These are phyloP conservation scores for Kodamaea derodonti DNA, from an alignment of 1,139 yeast genomes.

Conservation along the genomic window DNA sequence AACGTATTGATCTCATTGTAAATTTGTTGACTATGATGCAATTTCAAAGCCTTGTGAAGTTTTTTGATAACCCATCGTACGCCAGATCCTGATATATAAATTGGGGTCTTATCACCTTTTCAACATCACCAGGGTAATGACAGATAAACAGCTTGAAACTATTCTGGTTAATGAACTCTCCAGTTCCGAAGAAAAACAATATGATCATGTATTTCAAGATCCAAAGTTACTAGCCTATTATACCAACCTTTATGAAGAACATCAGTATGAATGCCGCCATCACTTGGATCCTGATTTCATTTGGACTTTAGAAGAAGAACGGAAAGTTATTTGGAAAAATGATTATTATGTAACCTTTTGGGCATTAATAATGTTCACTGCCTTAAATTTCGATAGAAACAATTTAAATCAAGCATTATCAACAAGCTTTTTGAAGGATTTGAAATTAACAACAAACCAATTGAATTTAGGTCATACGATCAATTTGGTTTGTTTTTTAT, in stretches of 20 bases:
- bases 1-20: too few relatives aligned
- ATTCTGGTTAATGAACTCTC: too few relatives aligned
- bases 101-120: too few relatives aligned
- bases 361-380: slow-evolving; percentile 28
- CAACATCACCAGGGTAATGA: too few relatives aligned
- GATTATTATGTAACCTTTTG: slow-evolving; percentile 31
- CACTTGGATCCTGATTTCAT: slow-evolving; percentile 32
- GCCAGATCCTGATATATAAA: too few relatives aligned
- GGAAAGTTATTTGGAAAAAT: slow-evolving; percentile 22
- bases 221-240: slow-evolving; percentile 27
- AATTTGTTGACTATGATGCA: too few relatives aligned
- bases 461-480: slow-evolving; percentile 29
- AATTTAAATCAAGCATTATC: slow-evolving; percentile 28
- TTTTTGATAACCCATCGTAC: too few relatives aligned
- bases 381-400: slow-evolving; percentile 30
- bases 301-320: slow-evolving; percentile 36
- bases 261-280: slow-evolving; percentile 30
- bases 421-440: slow-evolving; percentile 26
- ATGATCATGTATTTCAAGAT: slow-evolving; percentile 25
- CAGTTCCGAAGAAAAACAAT: slow-evolving; percentile 2
- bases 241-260: slow-evolving; percentile 23
- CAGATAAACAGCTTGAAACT: too few relatives aligned
- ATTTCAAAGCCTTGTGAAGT: too few relatives aligned
- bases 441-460: slow-evolving; percentile 26
- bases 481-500: slow-evolving; percentile 28